A percentile compares a stretch with the other conserved stretches of the same genome.
phyloP scores from a whole-genome alignment of 805 yeast genomes.

The Ogataea minuta region DNA sequence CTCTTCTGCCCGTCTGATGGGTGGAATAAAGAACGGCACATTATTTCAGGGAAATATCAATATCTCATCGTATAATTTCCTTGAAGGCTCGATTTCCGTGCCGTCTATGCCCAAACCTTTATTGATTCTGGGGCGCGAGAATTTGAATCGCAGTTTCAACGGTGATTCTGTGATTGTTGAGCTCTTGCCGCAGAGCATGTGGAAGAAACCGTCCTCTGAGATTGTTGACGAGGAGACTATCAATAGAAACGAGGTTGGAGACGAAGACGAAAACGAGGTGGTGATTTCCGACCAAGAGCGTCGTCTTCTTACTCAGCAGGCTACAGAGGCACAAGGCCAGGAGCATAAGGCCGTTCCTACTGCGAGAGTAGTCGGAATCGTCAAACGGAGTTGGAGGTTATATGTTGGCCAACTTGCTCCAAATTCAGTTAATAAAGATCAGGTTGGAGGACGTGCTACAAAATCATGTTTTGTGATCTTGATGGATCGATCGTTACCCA shows the following conservation, averaged over 20 bases:
- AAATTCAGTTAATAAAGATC: conserved; percentile 57
- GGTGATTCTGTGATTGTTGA: conserved; percentile 93
- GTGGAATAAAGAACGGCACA: conserved; percentile 85
- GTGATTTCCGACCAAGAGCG: conserved; percentile 70
- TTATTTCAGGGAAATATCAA: conserved; percentile 81
- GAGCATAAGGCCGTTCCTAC: conserved; percentile 72
- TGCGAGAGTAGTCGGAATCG: conserved; percentile 83
- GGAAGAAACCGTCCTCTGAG: conserved; percentile 83
- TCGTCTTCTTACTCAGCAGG: conserved; percentile 71
- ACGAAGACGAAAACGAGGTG: conserved; percentile 43
- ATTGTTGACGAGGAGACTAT: conserved; percentile 73
- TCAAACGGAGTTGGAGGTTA: conserved; percentile 90
- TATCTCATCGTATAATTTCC: conserved; percentile 80
- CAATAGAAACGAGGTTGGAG: conserved; percentile 60
- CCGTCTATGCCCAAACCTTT: conserved; percentile 78
- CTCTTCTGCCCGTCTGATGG: conserved; percentile 77
- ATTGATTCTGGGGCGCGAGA: conserved; percentile 76
- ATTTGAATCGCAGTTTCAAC: conserved; percentile 85
- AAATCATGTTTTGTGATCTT: conserved; percentile 80
- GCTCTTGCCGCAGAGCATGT: conserved; percentile 75
- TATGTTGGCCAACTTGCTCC: conserved; percentile 93
- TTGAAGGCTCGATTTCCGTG: conserved; percentile 80
- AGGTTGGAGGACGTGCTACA: conserved; percentile 58
- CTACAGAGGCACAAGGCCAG: conserved; percentile 55
- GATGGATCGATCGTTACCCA: conserved; percentile 88